Evolutionary conservation across 2,329 filamentous ascomycete genomes (phyloP).

Genomic region (Xylaria polymorpha): DNA sequence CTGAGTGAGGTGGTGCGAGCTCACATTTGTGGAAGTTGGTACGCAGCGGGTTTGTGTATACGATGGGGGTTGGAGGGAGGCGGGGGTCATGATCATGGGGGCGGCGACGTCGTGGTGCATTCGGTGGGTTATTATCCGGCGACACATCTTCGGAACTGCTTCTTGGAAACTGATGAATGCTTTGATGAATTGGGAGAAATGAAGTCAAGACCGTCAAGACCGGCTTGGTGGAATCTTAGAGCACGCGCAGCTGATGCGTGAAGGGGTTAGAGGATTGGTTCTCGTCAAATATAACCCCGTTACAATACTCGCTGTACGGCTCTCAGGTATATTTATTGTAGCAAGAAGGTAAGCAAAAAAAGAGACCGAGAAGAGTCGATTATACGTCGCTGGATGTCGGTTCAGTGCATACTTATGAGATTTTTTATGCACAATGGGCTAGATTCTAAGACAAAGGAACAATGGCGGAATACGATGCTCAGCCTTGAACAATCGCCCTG

Average conservation of each 20-base stretch:
- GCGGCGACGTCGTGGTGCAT: conserved; percentile 48
- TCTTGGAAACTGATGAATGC: not conserved
- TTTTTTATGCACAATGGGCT: conserved; percentile 7
- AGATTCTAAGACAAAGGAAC: not conserved
- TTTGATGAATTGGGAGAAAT: not conserved
- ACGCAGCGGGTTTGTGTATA: conserved; percentile 41
- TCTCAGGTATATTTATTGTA: conserved; percentile 1
- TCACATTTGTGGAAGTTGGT: conserved; percentile 45
- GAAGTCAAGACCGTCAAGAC: conserved; percentile 4
- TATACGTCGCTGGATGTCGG: not conserved
- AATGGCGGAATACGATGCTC: not conserved
- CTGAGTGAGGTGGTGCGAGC: conserved; percentile 17
- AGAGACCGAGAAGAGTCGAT: not conserved
- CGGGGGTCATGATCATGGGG: conserved; percentile 40
- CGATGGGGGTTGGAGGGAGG: not conserved
- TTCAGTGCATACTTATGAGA: conserved; percentile 3
- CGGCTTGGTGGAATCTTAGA: conserved; percentile 19
- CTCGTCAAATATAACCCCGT: not conserved
- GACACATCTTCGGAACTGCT: conserved; percentile 41
- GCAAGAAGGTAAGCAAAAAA: no score
- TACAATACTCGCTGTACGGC: not conserved
- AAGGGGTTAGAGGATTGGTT: not conserved
- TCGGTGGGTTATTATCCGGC: conserved; percentile 37
- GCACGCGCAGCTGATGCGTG: conserved; percentile 4
- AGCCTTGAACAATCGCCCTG: not conserved